Conservation (phyloP, 2,329 filamentous ascomycete genomes). For the Paecilomyces sp. region DNA sequence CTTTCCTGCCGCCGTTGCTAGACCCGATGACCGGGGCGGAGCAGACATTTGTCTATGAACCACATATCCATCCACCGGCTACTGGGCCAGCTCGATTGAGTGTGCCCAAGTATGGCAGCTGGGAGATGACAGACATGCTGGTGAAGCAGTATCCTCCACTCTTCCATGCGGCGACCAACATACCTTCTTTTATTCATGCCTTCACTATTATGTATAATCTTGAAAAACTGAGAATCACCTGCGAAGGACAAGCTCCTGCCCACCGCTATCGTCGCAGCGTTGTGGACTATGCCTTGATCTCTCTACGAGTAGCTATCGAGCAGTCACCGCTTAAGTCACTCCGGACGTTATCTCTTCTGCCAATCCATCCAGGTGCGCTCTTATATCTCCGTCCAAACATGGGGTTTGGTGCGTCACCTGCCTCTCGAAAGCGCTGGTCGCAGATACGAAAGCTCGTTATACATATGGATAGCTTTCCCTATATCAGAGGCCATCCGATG, state of each 20-base stretch:
- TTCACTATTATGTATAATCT: conserved; percentile 63
- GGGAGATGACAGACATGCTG: conserved; percentile 71
- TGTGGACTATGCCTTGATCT: conserved; percentile 85
- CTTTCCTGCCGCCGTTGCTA: conserved; percentile 76
- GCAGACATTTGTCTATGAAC: conserved; percentile 73
- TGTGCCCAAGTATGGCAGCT: conserved; percentile 69
- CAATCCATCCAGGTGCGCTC: conserved; percentile 68
- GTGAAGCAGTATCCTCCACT: conserved; percentile 82
- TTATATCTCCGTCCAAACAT: conserved; percentile 68
- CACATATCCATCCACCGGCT: conserved; percentile 57
- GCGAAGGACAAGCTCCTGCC: conserved; percentile 61
- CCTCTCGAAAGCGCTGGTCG: conserved; percentile 64
- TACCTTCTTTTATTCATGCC: conserved; percentile 73
- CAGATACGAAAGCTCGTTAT: conserved; percentile 70
- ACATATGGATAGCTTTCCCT: conserved; percentile 59
- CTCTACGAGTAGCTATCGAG: conserved; percentile 75
- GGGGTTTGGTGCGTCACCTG: conserved; percentile 68
- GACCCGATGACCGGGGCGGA: conserved; percentile 71
- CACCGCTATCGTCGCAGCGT: conserved; percentile 68
- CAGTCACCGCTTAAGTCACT: conserved; percentile 60
- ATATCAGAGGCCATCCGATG: conserved; percentile 53
- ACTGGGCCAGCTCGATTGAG: conserved; percentile 50
- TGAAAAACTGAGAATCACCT: conserved; percentile 67
- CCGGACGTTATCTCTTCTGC: conserved; percentile 62
- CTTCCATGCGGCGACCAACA: conserved; percentile 84